These are phyloP conservation scores for Yarrowia galli DNA, from an alignment of 1,139 yeast genomes.

Conservation along the genomic window DNA sequence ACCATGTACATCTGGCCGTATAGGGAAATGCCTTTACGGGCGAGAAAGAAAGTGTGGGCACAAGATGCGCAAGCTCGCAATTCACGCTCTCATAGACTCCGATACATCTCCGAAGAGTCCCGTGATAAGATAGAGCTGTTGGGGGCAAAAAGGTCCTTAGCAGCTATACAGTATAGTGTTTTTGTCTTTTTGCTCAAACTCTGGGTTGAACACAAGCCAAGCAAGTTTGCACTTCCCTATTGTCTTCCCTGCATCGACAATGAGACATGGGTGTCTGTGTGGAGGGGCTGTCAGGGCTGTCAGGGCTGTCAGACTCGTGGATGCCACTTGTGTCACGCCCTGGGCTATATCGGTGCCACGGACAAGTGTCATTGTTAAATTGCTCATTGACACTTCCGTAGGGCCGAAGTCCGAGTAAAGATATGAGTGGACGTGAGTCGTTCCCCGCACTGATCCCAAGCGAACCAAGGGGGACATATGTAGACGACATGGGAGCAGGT, in stretches of 20 bases:
- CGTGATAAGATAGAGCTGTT: slow-evolving; percentile 4
- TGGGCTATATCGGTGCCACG: not conserved
- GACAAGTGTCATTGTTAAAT: not conserved
- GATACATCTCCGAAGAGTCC: slow-evolving; percentile 15
- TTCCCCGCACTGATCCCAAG: too few relatives aligned
- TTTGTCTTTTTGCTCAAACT: slow-evolving; percentile 12
- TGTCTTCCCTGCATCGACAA: slow-evolving; percentile 30
- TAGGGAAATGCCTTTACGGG: not conserved
- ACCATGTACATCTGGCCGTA: not conserved
- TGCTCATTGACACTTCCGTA: not conserved
- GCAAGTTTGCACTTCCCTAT: slow-evolving; percentile 4
- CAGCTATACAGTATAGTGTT: too few relatives aligned
- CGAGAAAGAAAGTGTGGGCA: not conserved
- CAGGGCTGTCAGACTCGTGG: not conserved
- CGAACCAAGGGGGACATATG: not conserved
- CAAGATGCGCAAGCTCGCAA: too few relatives aligned
- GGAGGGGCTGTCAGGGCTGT: too few relatives aligned
- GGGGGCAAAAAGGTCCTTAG: too few relatives aligned
- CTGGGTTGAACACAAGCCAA: slow-evolving; percentile 20
- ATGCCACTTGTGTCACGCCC: not conserved
- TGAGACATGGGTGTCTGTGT: slow-evolving; percentile 12
- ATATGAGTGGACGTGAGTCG: too few relatives aligned
- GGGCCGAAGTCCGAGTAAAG: not conserved
- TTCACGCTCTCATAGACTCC: not conserved
- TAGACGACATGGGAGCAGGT: not conserved